A percentile compares a stretch with the other conserved stretches of the same genome.
Conservation (phyloP, 1,284 basidiomycete genomes). For the Sanguinoderma infundibulare region DNA sequence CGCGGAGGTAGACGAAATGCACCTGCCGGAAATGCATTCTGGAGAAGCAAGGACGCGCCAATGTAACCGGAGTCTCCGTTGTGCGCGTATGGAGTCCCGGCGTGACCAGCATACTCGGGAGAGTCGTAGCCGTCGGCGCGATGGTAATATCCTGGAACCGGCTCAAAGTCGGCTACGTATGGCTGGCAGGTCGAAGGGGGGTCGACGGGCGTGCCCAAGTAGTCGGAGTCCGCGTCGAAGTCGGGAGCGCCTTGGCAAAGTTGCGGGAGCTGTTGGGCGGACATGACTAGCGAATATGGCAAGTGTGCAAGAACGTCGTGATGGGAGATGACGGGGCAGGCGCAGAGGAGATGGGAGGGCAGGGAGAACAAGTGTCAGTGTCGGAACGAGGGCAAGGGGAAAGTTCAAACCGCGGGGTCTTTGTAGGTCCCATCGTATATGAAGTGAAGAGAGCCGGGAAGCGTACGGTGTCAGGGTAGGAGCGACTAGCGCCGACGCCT, state of each 20-base stretch:
- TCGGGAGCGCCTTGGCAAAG: conserved; percentile 25
- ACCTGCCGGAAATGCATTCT: conserved; percentile 14
- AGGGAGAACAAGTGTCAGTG: conserved; percentile 1
- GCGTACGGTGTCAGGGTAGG: conserved; percentile 25
- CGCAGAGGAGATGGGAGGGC: background rate
- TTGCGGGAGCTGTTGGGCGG: conserved; percentile 22
- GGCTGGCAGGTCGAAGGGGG: conserved; percentile 16
- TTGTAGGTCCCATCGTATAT: conserved; percentile 28
- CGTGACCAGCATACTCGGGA: conserved; percentile 13
- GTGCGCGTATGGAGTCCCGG: conserved; percentile 8
- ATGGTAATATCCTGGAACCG: conserved; percentile 18
- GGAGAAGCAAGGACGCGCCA: conserved; percentile 6
- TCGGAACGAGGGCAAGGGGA: conserved; percentile 17
- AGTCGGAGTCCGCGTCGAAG: conserved; percentile 29
- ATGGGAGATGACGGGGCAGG: background rate
- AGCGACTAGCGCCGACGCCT: conserved; percentile 14
- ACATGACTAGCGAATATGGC: conserved; percentile 26
- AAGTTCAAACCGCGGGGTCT: conserved; percentile 11
- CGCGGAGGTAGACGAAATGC: background rate
- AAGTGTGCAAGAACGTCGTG: conserved; percentile 25
- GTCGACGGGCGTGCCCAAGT: conserved; percentile 28
- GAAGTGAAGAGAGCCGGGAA: conserved; percentile 23
- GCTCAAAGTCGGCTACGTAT: conserved; percentile 20
- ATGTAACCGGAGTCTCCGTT: conserved; percentile 11
- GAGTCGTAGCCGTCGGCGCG: conserved; percentile 3